These are phyloP conservation scores for Boletus nobilissimus DNA, from an alignment of 1,284 basidiomycete genomes.

Conservation along the genomic window DNA sequence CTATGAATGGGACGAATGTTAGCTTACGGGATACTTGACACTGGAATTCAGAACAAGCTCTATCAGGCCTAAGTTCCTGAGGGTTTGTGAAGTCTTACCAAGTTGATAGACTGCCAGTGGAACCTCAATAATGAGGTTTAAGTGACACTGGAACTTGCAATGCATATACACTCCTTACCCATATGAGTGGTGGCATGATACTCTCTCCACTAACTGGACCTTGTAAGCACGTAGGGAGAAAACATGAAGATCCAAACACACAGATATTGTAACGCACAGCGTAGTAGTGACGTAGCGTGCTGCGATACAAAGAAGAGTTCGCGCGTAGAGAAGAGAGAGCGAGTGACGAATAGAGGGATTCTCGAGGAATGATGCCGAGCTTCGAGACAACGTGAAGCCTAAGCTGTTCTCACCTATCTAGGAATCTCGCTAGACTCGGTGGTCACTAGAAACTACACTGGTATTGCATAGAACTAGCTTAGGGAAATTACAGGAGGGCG, in stretches of 20 bases:
- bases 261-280: too few species aligned
- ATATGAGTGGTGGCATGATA: neutral
- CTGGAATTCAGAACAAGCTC: neutral
- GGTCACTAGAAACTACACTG: too few species aligned
- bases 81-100: constrained; percentile 11
- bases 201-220: neutral
- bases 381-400: too few species aligned
- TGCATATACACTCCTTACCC: neutral
- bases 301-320: too few species aligned
- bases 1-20: neutral
- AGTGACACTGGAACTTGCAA: neutral
- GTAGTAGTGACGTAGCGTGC: too few species aligned
- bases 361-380: too few species aligned
- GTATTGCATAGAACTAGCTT: too few species aligned
- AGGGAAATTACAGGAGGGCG: too few species aligned
- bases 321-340: too few species aligned
- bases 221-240: neutral
- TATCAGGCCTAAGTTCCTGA: neutral
- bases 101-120: constrained; percentile 6
- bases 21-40: constrained; percentile 6
- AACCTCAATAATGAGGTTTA: constrained; percentile 4
- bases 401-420: too few species aligned
- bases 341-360: too few species aligned
- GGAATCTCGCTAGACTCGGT: too few species aligned
- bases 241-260: neutral